A percentile compares a stretch with the other conserved stretches of the same genome.
phyloP scores from a whole-genome alignment of 2,329 filamentous ascomycete genomes.

The Podosphaera xanthii region DNA sequence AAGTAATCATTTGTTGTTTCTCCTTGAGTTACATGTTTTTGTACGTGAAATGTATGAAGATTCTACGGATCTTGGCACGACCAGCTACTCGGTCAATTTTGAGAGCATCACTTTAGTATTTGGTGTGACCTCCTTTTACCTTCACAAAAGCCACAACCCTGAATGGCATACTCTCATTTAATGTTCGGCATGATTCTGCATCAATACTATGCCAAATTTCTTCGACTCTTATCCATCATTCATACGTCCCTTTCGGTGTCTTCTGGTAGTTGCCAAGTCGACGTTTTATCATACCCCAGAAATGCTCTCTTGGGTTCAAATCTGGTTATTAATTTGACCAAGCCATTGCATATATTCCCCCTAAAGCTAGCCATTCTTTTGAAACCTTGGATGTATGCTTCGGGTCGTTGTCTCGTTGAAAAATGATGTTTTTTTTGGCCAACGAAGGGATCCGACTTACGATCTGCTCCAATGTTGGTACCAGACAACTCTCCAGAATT shows the following conservation, averaged over 20 bases:
- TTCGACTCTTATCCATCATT: background rate
- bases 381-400: too few relatives aligned
- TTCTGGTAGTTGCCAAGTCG: background rate
- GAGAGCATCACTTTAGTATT: too few relatives aligned
- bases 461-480: background rate
- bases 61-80: too few relatives aligned
- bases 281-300: background rate
- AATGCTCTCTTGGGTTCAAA: background rate
- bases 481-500: background rate
- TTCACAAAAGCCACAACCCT: background rate
- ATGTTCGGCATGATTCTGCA: background rate
- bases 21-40: background rate
- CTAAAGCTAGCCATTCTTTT: background rate
- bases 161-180: background rate
- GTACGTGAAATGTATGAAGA: background rate
- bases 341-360: background rate
- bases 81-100: too few relatives aligned
- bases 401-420: background rate
- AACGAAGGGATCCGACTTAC: background rate
- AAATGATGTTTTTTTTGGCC: background rate
- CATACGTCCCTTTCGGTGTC: background rate
- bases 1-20: background rate
- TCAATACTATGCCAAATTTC: too few relatives aligned
- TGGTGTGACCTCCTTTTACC: too few relatives aligned
- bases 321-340: background rate